Base-by-base conservation (phyloP, 768 basidiomycete species). In the Rhodotorula paludigena region DNA sequence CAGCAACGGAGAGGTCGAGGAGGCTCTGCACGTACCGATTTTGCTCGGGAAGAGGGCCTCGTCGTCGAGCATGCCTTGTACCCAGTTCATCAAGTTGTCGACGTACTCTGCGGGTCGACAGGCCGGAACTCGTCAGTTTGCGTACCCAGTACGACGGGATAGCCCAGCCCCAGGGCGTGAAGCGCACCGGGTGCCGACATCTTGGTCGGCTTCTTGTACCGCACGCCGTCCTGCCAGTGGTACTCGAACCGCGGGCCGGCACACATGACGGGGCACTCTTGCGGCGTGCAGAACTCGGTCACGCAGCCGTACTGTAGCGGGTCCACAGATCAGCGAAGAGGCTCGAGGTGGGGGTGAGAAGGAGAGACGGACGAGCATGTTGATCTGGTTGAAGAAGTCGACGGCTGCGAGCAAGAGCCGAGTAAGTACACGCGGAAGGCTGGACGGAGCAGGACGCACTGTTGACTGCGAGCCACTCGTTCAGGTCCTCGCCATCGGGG, bases 391-490 rank as follows among this genome's bases (percentile, higher is more conserved):
- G 83, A 98, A 99, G 81, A 99, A 99, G 79, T 99, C 96, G 67
- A 98, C 94, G 38, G 92, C 96, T 99, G 74, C 25, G 10, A 11
- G 39, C 30, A 16, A 16, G 15, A 20, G 12, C 10, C 30, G 30
- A 47, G 33, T 35, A 14, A 52, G 30, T 39, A 44, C 12, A 1
- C 25, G 14, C 51, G 39, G 30, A 18, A 20, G 8, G 35, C 33
- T 36, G 18, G 11, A 18, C 1, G 2, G 35, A 45, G 23, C 3
- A 36, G 28, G 16, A 78, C 85, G 64, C 71, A 96, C 96, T 90
- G 77, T 99, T 94, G 14, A 99, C 94, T 20, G 96, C 96, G n/a
- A 99, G 86, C 96, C 96, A 99, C 79, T 99, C 96, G 73, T 93
- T 94, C 74, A 86, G 79, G 78, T 99, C 96, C 79, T 99, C 96